These are phyloP conservation scores for Striga asiatica DNA, from an alignment of 257 asterid species.

Conservation along the genomic window DNA sequence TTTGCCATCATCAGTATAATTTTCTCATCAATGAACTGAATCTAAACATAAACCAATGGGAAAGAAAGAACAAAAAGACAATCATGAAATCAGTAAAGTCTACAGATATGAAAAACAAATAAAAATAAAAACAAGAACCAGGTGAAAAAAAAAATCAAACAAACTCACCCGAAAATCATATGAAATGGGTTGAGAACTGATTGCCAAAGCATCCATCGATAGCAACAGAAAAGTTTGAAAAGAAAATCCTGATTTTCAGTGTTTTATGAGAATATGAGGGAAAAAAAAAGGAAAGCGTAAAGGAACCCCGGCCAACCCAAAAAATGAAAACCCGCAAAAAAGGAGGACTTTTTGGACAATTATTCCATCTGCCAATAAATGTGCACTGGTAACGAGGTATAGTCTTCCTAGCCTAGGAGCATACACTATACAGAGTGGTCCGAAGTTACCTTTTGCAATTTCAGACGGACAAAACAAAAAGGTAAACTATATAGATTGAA, in stretches of 20 bases:
- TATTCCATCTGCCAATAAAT: background rate
- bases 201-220: conserved; percentile 39
- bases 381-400: too few species aligned
- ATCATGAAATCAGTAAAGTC: background rate
- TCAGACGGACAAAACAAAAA: conserved; percentile 20
- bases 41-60: too few species aligned
- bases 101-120: background rate
- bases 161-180: conserved; percentile 35
- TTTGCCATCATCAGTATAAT: too few species aligned
- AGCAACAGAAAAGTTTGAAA: background rate
- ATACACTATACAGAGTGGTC: conserved; percentile 1
- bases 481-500: conserved; percentile 21
- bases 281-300: background rate
- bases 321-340: background rate
- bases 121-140: background rate
- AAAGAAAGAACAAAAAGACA: too few species aligned
- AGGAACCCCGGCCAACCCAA: too few species aligned
- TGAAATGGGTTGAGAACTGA: conserved; percentile 32
- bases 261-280: background rate
- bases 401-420: too few species aligned
- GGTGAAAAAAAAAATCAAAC: background rate
- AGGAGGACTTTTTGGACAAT: background rate
- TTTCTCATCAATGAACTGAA: too few species aligned
- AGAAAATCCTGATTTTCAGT: too few species aligned
- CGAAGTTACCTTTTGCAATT: conserved; percentile 14